Base-by-base conservation (phyloP, 345 rosid species). In the Hibiscus tridactylites region DNA sequence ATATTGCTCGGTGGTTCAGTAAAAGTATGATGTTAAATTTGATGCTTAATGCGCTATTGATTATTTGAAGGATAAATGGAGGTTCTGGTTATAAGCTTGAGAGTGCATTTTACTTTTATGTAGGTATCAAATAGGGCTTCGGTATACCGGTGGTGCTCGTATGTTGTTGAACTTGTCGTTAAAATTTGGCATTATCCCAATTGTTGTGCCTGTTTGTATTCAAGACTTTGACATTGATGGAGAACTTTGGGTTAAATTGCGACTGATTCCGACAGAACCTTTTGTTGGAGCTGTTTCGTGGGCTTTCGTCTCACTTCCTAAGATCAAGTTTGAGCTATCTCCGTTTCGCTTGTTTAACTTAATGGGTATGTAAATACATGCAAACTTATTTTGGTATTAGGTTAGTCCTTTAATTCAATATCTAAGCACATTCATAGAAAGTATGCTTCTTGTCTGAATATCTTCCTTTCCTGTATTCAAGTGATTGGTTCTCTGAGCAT, bases 241-340 rank as follows among this genome's bases (percentile, higher is more conserved):
- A 57, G 99, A 95, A 81, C 94, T 95, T 24, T 95, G 99, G 99
- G 99, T 95, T 76, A 95, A 95, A 75, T 76, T 92, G 81, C 84
- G 99, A 79, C 78, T 92, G 83, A 92, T 95, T 71, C 98, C 98
- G 0, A 81, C 92, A 15, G 92, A 78, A 44, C 99, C 99, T 74
- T 95, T 96, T 88, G 94, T 95, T 61, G 99, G 98, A 82, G 96
- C 97, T 65, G 99, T 79, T 77, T 81, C 88, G 54, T 92, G 97
- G 97, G 96, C 99, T 64, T 95, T 95, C 77, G 99, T 95, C 68
- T 90, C 97, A 37, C 94, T 92, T 82, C 99, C 99, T 37, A 92
- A 84, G 81, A 90, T 95, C 87, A 95, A 90, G 75, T 95, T 95
- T 79, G 97, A 89, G 75, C 69, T 95, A 71, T 92, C 99, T 50